These are phyloP conservation scores for Paecilomyces formosus DNA, from an alignment of 2,329 filamentous ascomycete species.

Conservation along the genomic window DNA sequence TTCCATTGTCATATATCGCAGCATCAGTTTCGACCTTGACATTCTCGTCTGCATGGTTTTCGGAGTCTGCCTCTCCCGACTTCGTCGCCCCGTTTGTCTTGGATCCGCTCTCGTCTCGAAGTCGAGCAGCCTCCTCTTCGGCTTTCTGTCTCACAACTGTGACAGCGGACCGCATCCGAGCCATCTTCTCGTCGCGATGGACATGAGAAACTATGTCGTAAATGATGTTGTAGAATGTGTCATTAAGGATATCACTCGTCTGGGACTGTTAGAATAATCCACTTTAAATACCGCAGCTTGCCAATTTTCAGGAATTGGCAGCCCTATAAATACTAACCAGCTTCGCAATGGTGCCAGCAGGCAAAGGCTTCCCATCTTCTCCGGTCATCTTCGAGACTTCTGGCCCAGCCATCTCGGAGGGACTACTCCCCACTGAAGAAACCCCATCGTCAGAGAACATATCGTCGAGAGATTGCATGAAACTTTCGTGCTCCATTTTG, in stretches of 20 bases:
- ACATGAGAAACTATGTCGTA: constrained; percentile 52
- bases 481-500: neutral
- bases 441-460: constrained; percentile 1
- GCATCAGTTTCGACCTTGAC: constrained; percentile 43
- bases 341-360: constrained; percentile 33
- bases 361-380: constrained; percentile 19
- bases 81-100: constrained; percentile 25
- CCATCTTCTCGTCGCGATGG: constrained; percentile 54
- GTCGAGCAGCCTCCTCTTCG: constrained; percentile 28
- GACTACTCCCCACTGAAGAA: neutral
- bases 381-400: constrained; percentile 21
- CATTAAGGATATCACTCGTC: constrained; percentile 47
- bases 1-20: constrained; percentile 46
- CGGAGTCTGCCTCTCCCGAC: constrained; percentile 25
- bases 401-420: constrained; percentile 14
- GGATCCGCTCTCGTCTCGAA: constrained; percentile 21
- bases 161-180: constrained; percentile 49
- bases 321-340: constrained; percentile 22
- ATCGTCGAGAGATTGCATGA: neutral
- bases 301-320: neutral
- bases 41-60: constrained; percentile 21
- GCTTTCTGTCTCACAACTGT: constrained; percentile 36
- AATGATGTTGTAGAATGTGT: constrained; percentile 53
- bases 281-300: neutral
- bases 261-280: constrained; percentile 13